A percentile compares a stretch with the other conserved stretches of the same genome.
phyloP scores from a whole-genome alignment of 148 eudicot genomes.

The Amaranthus palmeri region DNA sequence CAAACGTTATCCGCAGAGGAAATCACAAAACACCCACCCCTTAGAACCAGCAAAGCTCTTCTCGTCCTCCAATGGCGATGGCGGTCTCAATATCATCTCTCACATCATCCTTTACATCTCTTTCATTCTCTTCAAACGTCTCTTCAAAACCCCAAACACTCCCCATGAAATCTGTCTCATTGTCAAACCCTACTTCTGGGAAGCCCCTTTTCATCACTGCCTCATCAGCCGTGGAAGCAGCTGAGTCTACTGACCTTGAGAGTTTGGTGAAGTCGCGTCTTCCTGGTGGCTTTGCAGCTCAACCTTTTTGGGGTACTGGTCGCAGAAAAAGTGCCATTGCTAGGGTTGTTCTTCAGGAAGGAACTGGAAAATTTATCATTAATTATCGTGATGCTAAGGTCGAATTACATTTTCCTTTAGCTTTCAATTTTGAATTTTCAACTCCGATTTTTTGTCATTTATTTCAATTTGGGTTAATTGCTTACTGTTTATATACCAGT shows the following conservation, averaged over 20 bases:
- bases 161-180: slow-evolving; percentile 27
- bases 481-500: no score
- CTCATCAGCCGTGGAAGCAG: slow-evolving; percentile 8
- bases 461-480: background rate
- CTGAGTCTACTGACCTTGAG: slow-evolving; percentile 40
- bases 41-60: no score
- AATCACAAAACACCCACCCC: no score
- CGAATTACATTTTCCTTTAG: background rate
- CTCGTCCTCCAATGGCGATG: slow-evolving; percentile 38
- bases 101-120: slow-evolving; percentile 60
- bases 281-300: slow-evolving; percentile 91
- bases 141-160: slow-evolving; percentile 31
- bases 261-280: slow-evolving; percentile 68
- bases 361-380: slow-evolving; percentile 61
- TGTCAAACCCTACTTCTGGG: background rate
- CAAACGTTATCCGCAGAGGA: no score
- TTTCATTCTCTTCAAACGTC: slow-evolving; percentile 60
- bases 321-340: slow-evolving; percentile 80
- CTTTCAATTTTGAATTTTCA: background rate
- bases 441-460: background rate
- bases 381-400: slow-evolving; percentile 88
- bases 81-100: slow-evolving; percentile 38
- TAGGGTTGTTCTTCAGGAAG: slow-evolving; percentile 84
- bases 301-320: slow-evolving; percentile 69
- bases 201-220: slow-evolving; percentile 25